Evolutionary conservation across 2,329 filamentous ascomycete species (phyloP).

Genomic region (Fusarium buharicum): DNA sequence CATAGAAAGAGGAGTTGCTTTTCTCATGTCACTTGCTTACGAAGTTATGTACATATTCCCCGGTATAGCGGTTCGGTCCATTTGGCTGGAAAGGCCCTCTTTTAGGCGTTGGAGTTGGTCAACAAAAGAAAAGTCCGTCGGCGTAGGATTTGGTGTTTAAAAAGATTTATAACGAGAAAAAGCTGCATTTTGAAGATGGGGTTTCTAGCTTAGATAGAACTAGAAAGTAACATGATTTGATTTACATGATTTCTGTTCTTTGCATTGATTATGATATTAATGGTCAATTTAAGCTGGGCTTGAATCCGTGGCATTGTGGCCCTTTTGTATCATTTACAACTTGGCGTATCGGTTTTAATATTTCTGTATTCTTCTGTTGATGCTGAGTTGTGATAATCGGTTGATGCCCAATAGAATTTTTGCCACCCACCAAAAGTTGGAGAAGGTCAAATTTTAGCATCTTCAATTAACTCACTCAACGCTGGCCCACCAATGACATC

Average conservation of each 20-base stretch:
- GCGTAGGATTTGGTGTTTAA: constrained; percentile 5
- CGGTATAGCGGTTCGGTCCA: constrained; percentile 16
- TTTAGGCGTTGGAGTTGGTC: constrained; percentile 13
- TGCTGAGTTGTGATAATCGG: constrained; percentile 19
- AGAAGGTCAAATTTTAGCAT: constrained; percentile 42
- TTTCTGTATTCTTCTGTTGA: not conserved
- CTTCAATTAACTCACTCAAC: constrained; percentile 21
- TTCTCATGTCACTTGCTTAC: constrained; percentile 14
- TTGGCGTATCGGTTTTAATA: too few relatives aligned
- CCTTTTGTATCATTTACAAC: too few relatives aligned
- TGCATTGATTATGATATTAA: not conserved
- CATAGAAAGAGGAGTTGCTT: constrained; percentile 4
- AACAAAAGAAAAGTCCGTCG: not conserved
- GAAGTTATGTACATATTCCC: constrained; percentile 27
- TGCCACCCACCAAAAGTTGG: constrained; percentile 41
- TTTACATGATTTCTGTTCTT: not conserved
- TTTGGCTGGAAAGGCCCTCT: constrained; percentile 4
- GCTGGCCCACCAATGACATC: constrained; percentile 18
- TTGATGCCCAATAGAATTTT: constrained; percentile 43
- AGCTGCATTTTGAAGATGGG: not conserved
- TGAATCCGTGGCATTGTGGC: too few relatives aligned
- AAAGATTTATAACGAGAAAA: constrained; percentile 1
- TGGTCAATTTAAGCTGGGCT: too few relatives aligned
- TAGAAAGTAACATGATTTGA: constrained; percentile 3
- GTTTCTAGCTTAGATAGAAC: constrained; percentile 16